Evolutionary conservation across 768 basidiomycete genomes (phyloP).

Genomic region (Calocybe cyanea): DNA sequence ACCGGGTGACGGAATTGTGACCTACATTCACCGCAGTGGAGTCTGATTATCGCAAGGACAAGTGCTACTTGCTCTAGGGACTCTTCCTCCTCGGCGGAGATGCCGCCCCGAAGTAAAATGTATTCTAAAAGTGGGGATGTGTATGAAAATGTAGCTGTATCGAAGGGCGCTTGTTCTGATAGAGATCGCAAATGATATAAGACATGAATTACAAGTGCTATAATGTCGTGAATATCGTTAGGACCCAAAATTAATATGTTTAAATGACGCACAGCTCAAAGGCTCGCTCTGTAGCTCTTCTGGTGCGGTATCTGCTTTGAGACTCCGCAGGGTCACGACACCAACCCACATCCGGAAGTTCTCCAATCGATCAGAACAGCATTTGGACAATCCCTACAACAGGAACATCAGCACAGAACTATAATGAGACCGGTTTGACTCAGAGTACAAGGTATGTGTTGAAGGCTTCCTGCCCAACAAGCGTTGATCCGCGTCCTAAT

Average conservation of each 20-base stretch:
- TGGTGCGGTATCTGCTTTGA: conserved; percentile 63
- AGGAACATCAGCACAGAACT: conserved; percentile 1
- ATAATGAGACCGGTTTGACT: not conserved
- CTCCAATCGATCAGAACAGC: conserved; percentile 73
- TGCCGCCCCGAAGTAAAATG: conserved; percentile 67
- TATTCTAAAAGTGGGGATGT: conserved; percentile 69
- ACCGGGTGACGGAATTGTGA: conserved; percentile 8
- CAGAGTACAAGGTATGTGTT: conserved; percentile 79
- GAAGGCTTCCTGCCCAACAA: conserved; percentile 65
- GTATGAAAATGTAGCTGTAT: conserved; percentile 83
- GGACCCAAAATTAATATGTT: not conserved
- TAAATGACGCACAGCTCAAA: conserved; percentile 46
- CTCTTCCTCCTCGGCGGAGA: conserved; percentile 63
- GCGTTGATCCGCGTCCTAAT: conserved; percentile 50
- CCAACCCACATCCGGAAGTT: conserved; percentile 70
- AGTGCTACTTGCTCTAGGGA: conserved; percentile 78
- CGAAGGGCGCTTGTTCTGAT: conserved; percentile 78
- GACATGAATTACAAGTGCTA: conserved; percentile 79
- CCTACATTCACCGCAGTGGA: conserved; percentile 73
- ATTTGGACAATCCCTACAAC: conserved; percentile 59
- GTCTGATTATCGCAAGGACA: conserved; percentile 62
- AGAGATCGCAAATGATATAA: conserved; percentile 80
- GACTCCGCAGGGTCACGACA: conserved; percentile 76
- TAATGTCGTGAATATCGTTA: not conserved
- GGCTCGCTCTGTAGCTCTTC: conserved; percentile 72